These are phyloP conservation scores for Mucor racemosus DNA, from an alignment of 371 early-diverging fungal species.

Conservation along the genomic window DNA sequence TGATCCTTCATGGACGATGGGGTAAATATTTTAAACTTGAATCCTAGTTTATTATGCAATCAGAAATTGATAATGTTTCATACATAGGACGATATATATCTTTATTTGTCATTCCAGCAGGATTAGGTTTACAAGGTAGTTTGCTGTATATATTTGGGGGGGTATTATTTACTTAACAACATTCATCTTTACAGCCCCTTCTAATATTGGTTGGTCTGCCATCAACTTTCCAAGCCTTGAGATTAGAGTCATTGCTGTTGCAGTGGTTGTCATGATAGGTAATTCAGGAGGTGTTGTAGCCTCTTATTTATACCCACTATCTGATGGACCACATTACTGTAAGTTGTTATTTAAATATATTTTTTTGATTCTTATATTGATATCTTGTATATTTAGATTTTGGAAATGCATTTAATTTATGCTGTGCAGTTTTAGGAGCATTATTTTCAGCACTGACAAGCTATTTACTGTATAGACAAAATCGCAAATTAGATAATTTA, in stretches of 20 bases:
- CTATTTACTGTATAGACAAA: constrained; percentile 28
- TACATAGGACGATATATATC: constrained; percentile 23
- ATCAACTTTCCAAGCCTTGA: constrained; percentile 38
- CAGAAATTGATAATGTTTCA: not conserved
- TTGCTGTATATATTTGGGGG: no score
- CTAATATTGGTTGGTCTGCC: constrained; percentile 45
- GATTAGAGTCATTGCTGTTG: constrained; percentile 44
- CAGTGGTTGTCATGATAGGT: constrained; percentile 45
- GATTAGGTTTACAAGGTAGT: constrained; percentile 37
- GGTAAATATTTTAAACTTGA: constrained; percentile 16
- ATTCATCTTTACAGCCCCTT: constrained; percentile 21
- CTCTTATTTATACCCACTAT: constrained; percentile 40
- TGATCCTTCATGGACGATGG: constrained; percentile 31
- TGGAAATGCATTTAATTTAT: constrained; percentile 32
- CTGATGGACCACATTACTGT: constrained; percentile 35
- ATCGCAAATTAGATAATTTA: constrained; percentile 1
- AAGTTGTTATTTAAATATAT: not conserved
- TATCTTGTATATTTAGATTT: constrained; percentile 15
- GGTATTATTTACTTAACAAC: no score
- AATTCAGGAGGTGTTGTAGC: constrained; percentile 43
- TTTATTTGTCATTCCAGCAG: constrained; percentile 25
- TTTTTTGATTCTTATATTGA: not conserved
- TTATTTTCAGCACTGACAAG: constrained; percentile 23
- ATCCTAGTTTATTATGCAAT: not conserved
- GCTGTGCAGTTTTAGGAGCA: constrained; percentile 15